Conservation (phyloP, 257 asterid species). For the Penstemon davidsonii region DNA sequence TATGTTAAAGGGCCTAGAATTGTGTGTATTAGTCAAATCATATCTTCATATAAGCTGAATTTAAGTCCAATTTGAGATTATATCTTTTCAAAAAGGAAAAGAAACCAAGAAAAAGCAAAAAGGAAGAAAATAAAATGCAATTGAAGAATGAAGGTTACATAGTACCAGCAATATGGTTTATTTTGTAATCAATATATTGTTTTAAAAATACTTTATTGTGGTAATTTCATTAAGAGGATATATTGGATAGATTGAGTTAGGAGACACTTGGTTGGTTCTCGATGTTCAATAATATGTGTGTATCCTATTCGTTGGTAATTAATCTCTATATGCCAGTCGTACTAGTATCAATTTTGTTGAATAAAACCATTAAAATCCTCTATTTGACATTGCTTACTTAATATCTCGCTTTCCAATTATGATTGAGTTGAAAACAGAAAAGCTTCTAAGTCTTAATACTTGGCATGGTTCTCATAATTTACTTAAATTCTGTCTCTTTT, state of each 20-base stretch:
- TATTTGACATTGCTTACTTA: constrained; percentile 6
- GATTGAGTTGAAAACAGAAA: neutral
- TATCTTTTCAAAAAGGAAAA: neutral
- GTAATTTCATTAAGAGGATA: neutral
- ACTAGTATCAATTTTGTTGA: constrained; percentile 1
- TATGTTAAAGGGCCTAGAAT: too few species aligned
- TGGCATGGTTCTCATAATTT: constrained; percentile 14
- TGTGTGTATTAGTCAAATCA: too few species aligned
- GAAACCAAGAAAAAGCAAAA: neutral
- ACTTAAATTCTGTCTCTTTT: constrained; percentile 6
- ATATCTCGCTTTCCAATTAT: constrained; percentile 9
- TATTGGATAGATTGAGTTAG: neutral
- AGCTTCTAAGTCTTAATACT: neutral
- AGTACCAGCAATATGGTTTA: neutral
- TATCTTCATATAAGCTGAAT: too few species aligned
- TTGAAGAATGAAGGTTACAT: neutral
- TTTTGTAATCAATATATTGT: neutral
- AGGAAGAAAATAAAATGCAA: too few species aligned
- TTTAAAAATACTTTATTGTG: neutral
- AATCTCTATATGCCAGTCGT: neutral
- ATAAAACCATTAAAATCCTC: neutral
- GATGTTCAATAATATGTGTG: too few species aligned
- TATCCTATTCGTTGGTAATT: neutral
- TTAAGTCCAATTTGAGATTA: too few species aligned
- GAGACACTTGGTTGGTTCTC: too few species aligned